Evolutionary conservation across 495 filamentous ascomycete genomes (phyloP), one percentile per base, ranked within the genome.

Genomic region (Alectoria sarmentosa): DNA sequence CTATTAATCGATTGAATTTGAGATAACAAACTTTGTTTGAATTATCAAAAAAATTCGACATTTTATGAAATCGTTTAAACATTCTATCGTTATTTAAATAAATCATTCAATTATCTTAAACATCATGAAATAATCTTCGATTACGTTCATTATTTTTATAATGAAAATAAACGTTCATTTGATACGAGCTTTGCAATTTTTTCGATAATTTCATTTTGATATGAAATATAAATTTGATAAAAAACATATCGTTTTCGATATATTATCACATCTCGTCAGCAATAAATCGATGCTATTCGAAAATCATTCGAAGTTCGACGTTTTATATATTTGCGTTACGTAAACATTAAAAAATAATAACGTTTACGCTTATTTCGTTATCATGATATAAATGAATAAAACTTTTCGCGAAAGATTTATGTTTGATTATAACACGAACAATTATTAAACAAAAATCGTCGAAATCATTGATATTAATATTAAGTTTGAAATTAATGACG

Each of bases 1-100:
- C 1, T 69, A 69, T 9, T 69, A 60, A 60, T 42, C 61, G 0
- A 69, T 54, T 0, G 67, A 69, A 28, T 7, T 69, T 0, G 61
- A 69, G 37, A 32, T 68, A 1, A 42, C 66, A 2, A 58, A 61
- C 1, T 21, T 69, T 9, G 57, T 69, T 0, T 69, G 49, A 36
- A 4, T 19, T 0, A 37, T 68, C 0, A 28, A 62, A 36, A 68
- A 68, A 13, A 23, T 39, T 0, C 7, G 44, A 2, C 39, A 59
- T 19, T 3, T 67, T 0, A 9, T 67, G 0, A 37, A 64, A 17
- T 56, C 41, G 21, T 15, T 32, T 6, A 34, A 19, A 3, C 23
- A 64, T 17, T 11, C 52, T 7, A 19, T 38, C 0, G 23, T 66
- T 1, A 32, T 63, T 19, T 32, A 36, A 5, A 66, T 48, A 4